A percentile compares a stretch with the other conserved stretches of the same genome.
phyloP scores from a whole-genome alignment of 1,284 basidiomycete genomes.

The Lentinus polychrous region DNA sequence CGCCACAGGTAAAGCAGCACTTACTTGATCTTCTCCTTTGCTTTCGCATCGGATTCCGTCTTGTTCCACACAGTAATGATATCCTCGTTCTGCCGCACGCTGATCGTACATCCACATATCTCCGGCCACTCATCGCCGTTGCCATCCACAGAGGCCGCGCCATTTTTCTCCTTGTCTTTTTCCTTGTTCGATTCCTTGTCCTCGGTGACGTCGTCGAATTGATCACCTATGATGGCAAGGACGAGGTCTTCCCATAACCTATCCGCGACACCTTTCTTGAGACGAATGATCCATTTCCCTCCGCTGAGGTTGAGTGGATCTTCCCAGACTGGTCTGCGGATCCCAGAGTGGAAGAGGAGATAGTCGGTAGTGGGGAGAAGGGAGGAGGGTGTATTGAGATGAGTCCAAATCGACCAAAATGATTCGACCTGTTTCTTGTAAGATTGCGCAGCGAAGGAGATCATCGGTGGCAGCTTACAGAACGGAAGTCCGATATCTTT shows the following conservation, averaged over 20 bases:
- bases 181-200: background rate
- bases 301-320: conserved; percentile 81
- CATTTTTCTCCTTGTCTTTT: conserved; percentile 9
- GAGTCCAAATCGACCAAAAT: conserved; percentile 80
- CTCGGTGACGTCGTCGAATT: conserved; percentile 47
- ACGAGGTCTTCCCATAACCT: conserved; percentile 80
- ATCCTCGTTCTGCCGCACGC: conserved; percentile 77
- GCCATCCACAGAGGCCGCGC: conserved; percentile 22
- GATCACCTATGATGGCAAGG: conserved; percentile 71
- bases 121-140: conserved; percentile 46
- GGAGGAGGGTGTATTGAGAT: conserved; percentile 66
- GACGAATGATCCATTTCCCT: conserved; percentile 88
- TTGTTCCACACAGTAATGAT: conserved; percentile 79
- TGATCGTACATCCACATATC: conserved; percentile 81
- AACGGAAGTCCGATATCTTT: conserved; percentile 72
- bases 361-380: conserved; percentile 78
- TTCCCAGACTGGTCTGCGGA: conserved; percentile 85
- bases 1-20: background rate
- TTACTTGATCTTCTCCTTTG: conserved; percentile 68
- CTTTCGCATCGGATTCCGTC: conserved; percentile 56
- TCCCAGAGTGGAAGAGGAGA: conserved; percentile 75
- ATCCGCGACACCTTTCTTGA: conserved; percentile 77
- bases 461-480: conserved; percentile 41
- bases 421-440: conserved; percentile 55
- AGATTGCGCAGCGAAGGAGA: conserved; percentile 2